A percentile compares a stretch with the other conserved stretches of the same genome.
Evolutionary conservation across 495 filamentous ascomycete genomes (phyloP).

Genomic region (Oidiodendron maius): DNA sequence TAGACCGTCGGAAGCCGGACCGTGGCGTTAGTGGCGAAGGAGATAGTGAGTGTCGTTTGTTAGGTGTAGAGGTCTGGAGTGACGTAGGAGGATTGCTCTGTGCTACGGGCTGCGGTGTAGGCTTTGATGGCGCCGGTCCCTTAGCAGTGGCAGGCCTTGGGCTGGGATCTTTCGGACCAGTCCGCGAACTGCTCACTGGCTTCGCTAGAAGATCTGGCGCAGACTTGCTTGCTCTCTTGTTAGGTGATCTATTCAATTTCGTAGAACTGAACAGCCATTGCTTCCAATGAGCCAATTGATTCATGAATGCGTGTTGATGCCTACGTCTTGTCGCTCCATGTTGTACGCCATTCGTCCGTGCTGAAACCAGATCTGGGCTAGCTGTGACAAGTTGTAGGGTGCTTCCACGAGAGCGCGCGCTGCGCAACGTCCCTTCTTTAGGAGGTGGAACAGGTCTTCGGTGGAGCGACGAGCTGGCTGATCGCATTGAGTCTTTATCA

Average conservation of each 20-base stretch:
- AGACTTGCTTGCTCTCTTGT: slow-evolving; percentile 47
- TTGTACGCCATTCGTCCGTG: slow-evolving; percentile 39
- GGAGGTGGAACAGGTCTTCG: slow-evolving; percentile 74
- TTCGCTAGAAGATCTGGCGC: slow-evolving; percentile 44
- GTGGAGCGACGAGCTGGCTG: slow-evolving; percentile 60
- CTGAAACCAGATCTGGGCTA: slow-evolving; percentile 55
- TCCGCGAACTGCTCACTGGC: slow-evolving; percentile 22
- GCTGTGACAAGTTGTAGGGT: slow-evolving; percentile 76
- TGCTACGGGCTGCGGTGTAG: slow-evolving; percentile 27
- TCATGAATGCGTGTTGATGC: slow-evolving; percentile 66
- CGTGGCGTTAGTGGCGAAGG: slow-evolving; percentile 85
- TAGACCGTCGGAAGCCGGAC: slow-evolving; percentile 45
- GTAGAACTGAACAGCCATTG: slow-evolving; percentile 78
- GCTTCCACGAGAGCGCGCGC: slow-evolving; percentile 64
- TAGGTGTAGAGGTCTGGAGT: slow-evolving; percentile 42
- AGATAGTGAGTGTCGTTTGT: slow-evolving; percentile 75
- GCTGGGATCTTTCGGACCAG: slow-evolving; percentile 38
- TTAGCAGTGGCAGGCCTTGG: slow-evolving; percentile 50
- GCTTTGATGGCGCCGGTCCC: slow-evolving; percentile 27
- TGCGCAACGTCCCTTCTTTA: slow-evolving; percentile 62
- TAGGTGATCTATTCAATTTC: slow-evolving; percentile 66
- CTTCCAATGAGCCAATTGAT: slow-evolving; percentile 79
- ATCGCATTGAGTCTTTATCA: slow-evolving; percentile 72
- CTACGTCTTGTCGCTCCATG: slow-evolving; percentile 50
- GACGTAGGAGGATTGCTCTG: slow-evolving; percentile 42